phyloP scores from a whole-genome alignment of 2,329 filamentous ascomycete genomes.

The Sclerotinia spermophila region DNA sequence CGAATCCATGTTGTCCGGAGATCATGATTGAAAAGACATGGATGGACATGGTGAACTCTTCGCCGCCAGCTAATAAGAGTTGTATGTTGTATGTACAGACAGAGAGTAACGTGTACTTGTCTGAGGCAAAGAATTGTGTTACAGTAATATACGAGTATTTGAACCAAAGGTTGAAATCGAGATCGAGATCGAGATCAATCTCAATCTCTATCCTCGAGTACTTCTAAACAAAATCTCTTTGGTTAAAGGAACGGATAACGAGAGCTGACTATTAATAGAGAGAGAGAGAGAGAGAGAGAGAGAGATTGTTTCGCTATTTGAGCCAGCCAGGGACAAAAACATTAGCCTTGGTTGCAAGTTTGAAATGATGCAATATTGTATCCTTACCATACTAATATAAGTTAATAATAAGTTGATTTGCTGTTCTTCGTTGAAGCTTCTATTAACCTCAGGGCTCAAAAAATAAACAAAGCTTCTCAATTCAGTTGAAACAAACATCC shows the following conservation, averaged over 20 bases:
- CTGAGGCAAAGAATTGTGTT: too few relatives aligned
- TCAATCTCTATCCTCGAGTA: not conserved
- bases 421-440: not conserved
- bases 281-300: too few relatives aligned
- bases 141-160: too few relatives aligned
- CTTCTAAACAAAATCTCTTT: too few relatives aligned
- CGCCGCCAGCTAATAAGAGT: not conserved
- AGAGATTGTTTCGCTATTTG: too few relatives aligned
- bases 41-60: not conserved
- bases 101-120: not conserved
- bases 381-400: too few relatives aligned
- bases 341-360: not conserved
- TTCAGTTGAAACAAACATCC: not conserved
- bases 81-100: too few relatives aligned
- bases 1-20: slow-evolving; percentile 4
- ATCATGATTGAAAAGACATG: not conserved
- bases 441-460: not conserved
- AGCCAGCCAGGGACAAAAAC: not conserved
- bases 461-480: not conserved
- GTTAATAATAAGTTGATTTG: not conserved
- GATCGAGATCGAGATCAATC: not conserved
- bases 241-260: not conserved
- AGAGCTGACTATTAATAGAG: too few relatives aligned
- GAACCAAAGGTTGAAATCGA: too few relatives aligned
- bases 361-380: not conserved